A percentile compares a stretch with the other conserved stretches of the same genome.
Conservation (phyloP, 2,329 filamentous ascomycete genomes). For the Parastagonospora nodorum region DNA sequence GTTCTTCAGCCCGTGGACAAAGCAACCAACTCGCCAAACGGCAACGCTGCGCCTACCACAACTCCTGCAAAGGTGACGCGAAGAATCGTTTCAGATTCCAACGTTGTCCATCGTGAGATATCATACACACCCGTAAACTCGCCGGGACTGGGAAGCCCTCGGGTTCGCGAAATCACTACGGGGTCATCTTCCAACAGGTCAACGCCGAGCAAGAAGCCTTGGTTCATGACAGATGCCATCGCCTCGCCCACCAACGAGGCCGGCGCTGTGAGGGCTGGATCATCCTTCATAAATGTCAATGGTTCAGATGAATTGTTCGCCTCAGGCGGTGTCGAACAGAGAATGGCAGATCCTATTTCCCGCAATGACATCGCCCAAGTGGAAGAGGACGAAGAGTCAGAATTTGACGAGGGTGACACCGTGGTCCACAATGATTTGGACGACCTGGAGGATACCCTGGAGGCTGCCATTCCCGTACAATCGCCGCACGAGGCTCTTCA, state of each 20-base stretch:
- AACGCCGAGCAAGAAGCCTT: conserved; percentile 4
- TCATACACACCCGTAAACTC: background rate
- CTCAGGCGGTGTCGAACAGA: no score
- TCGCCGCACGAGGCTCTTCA: conserved; percentile 4
- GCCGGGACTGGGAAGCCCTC: background rate
- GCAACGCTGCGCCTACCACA: no score
- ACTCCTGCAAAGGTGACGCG: no score
- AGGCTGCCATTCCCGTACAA: conserved; percentile 3
- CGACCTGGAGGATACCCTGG: conserved; percentile 20
- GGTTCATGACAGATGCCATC: conserved; percentile 2
- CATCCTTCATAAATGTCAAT: no score
- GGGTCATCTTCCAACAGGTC: background rate
- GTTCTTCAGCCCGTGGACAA: background rate
- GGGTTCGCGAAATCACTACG: background rate
- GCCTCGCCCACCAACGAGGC: no score
- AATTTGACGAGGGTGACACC: conserved; percentile 44
- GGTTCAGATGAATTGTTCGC: no score
- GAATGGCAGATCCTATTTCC: background rate
- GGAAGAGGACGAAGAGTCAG: conserved; percentile 30
- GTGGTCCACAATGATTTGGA: conserved; percentile 38
- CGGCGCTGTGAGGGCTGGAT: no score
- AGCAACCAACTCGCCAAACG: background rate
- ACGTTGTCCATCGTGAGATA: background rate
- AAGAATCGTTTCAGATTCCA: no score
- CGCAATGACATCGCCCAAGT: conserved; percentile 2